phyloP scores from a whole-genome alignment of 2,329 filamentous ascomycete species.

The Xylariaceae sp. region DNA sequence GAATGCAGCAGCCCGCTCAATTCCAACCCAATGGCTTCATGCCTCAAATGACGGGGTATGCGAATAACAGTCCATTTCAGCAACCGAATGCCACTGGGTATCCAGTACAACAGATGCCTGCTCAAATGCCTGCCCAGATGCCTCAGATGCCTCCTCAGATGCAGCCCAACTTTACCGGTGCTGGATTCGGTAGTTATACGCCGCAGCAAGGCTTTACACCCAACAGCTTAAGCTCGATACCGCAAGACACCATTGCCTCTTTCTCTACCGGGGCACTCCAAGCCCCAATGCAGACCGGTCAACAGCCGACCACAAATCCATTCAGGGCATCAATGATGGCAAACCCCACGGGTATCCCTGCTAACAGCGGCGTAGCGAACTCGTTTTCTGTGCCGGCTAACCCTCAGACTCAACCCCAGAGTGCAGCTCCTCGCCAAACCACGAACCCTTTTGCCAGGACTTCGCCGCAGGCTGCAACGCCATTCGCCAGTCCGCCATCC shows the following conservation, averaged over 20 bases:
- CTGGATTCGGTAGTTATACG: conserved; percentile 79
- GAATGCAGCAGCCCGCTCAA: conserved; percentile 32
- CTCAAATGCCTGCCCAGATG: conserved; percentile 41
- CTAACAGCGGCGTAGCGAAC: conserved; percentile 22
- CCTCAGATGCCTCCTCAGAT: conserved; percentile 43
- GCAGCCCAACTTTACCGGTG: conserved; percentile 56
- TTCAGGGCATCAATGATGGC: conserved; percentile 83
- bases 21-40: conserved; percentile 30
- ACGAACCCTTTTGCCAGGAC: conserved; percentile 85
- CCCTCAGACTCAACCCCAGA: conserved; percentile 26
- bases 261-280: conserved; percentile 45
- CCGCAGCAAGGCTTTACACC: conserved; percentile 56
- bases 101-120: conserved; percentile 36
- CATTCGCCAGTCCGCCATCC: conserved; percentile 33
- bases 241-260: conserved; percentile 49
- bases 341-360: conserved; percentile 46
- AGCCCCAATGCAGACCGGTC: conserved; percentile 40
- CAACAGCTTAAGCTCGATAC: conserved; percentile 49
- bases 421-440: conserved; percentile 52
- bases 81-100: conserved; percentile 33
- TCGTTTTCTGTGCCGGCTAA: conserved; percentile 40
- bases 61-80: conserved; percentile 40
- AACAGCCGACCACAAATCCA: conserved; percentile 70
- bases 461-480: conserved; percentile 39
- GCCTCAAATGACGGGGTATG: conserved; percentile 35